These are phyloP conservation scores for Cyberlindnera japonica DNA, from an alignment of 805 yeast species.

Conservation along the genomic window DNA sequence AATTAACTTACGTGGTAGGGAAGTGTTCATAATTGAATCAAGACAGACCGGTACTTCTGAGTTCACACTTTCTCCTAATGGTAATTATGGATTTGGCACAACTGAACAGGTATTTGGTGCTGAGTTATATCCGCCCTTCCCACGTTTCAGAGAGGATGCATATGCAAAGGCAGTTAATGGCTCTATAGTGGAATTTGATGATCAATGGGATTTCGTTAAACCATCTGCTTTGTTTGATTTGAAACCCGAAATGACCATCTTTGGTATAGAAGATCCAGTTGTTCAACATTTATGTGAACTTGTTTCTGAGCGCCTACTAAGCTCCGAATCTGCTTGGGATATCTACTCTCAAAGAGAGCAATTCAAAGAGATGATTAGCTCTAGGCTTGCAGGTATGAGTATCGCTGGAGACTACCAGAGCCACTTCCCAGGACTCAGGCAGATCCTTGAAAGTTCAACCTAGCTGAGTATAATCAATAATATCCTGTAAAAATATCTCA, in stretches of 20 bases:
- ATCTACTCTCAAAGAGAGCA: not conserved
- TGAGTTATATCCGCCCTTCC: conserved; percentile 21
- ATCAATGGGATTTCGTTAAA: not conserved
- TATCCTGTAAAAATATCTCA: too few relatives aligned
- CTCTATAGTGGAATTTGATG: conserved; percentile 26
- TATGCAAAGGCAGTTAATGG: conserved; percentile 35
- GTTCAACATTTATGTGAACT: conserved; percentile 2
- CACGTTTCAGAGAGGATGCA: conserved; percentile 29
- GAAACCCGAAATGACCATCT: not conserved
- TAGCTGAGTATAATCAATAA: too few relatives aligned
- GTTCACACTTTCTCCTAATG: conserved; percentile 39
- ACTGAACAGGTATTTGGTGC: conserved; percentile 29
- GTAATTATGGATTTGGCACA: conserved; percentile 45
- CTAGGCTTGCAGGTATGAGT: not conserved
- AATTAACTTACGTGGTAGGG: conserved; percentile 17
- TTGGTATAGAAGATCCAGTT: conserved; percentile 2
- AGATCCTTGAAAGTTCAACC: not conserved
- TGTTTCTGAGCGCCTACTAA: conserved; percentile 5
- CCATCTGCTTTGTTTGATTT: not conserved
- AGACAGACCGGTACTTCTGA: conserved; percentile 44
- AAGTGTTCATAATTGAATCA: conserved; percentile 22
- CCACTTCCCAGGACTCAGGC: not conserved
- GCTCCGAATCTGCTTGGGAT: conserved; percentile 2
- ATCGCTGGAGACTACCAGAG: not conserved
- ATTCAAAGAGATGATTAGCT: not conserved